Evolutionary conservation across 208 protist genomes (phyloP), one percentile per base, ranked within the genome.

Genomic region (Trypanosoma theileri): DNA sequence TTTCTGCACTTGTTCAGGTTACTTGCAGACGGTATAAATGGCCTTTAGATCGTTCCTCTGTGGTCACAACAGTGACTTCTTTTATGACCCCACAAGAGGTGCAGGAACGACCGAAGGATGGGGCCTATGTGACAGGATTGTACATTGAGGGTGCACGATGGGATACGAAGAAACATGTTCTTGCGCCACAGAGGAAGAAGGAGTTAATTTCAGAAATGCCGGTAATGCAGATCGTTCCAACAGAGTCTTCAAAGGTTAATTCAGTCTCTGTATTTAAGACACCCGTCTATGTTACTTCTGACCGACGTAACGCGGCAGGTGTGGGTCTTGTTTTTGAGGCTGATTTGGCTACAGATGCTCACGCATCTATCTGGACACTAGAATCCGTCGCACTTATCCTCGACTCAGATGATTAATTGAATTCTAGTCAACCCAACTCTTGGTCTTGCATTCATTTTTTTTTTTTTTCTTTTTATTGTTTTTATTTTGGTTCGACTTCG

Each of bases 261-360:
- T 88, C 90, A 40, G 88, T 98, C 24, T 93, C 92, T 54, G 98
- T 95, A 11, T 98, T 99, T 67, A 85, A 85, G 40, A 98, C 98
- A 17, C 98, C 98, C n/a, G 97, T 99, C 40, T 99, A 99, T 85
- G 92, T 99, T 11, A 99, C 98, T 22, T 92, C 94, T 17, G 93
- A 97, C 42, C 85, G 98, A 40, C 84, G 95, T 12, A 99, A 98
- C 66, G 97, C 97, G 11, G 98, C 97, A 65, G 98, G 98, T 42
- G 97, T 98, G 0, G 98, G 98, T n/a, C 79, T 99, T 0, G 98
- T 99, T 14, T 99, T 99, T 69, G 92, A 98, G 71, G 98, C 98
- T 0, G 95, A 99, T 61, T 75, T 99, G 17, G 53, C 85, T 10
- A 98, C 97, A 12, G 63, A 79, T 22, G 77, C 92, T 44, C 98